Conservation (phyloP, 1,284 basidiomycete genomes). For the Tylopilus orsonianus region DNA sequence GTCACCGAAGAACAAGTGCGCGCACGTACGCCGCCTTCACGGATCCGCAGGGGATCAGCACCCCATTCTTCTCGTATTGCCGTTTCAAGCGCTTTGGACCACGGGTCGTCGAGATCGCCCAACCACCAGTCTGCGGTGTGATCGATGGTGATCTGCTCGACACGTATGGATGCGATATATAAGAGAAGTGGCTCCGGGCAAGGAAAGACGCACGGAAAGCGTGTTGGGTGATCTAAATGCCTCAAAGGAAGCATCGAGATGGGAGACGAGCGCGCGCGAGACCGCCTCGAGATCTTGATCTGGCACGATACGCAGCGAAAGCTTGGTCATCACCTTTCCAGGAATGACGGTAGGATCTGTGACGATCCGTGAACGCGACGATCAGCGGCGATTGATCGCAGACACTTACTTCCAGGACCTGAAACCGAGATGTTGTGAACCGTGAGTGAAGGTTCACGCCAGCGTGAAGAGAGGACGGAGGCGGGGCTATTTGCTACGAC, state of each 20-base stretch:
- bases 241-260: conserved; percentile 64
- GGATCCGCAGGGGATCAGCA: conserved; percentile 79
- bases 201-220: conserved; percentile 51
- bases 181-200: not conserved
- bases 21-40: conserved; percentile 87
- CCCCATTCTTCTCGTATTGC: conserved; percentile 88
- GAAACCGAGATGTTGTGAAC: conserved; percentile 72
- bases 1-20: not conserved
- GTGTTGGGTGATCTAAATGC: conserved; percentile 67
- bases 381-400: not conserved
- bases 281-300: conserved; percentile 84
- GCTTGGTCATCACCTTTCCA: conserved; percentile 72
- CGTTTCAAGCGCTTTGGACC: conserved; percentile 81
- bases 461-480: conserved; percentile 68
- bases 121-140: conserved; percentile 97
- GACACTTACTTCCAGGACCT: conserved; percentile 65
- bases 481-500: conserved; percentile 65
- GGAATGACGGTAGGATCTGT: conserved; percentile 87
- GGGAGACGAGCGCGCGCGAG: conserved; percentile 56
- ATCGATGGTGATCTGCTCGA: conserved; percentile 67
- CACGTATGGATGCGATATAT: not conserved
- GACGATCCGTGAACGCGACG: not conserved
- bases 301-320: conserved; percentile 91
- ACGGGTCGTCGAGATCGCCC: conserved; percentile 77
- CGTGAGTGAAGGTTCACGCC: conserved; percentile 78